Conservation (phyloP, 345 rosid genomes). For the Cardamine occulta region DNA sequence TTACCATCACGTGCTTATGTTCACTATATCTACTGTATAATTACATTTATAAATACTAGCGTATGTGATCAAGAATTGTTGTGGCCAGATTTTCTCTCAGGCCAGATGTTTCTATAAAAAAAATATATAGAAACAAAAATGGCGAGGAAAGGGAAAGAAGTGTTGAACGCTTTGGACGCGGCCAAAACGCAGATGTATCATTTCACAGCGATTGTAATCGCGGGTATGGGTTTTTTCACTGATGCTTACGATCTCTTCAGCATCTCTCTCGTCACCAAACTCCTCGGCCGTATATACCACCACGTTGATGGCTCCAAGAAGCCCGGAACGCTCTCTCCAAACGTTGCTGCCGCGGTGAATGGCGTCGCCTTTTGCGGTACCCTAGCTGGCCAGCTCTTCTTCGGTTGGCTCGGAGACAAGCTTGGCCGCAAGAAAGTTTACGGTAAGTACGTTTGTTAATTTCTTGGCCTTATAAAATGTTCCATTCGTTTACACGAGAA, state of each 20-base stretch:
- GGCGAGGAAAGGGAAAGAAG: conserved; percentile 39
- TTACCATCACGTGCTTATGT: conserved; percentile 13
- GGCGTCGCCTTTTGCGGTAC: conserved; percentile 48
- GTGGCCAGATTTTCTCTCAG: conserved; percentile 2
- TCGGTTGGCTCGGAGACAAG: conserved; percentile 43
- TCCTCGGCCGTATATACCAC: conserved; percentile 58
- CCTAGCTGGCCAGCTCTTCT: conserved; percentile 40
- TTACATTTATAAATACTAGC: conserved; percentile 9
- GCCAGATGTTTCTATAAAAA: too few relatives aligned
- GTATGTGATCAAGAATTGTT: conserved; percentile 3
- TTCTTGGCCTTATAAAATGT: background rate
- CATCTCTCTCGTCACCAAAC: conserved; percentile 45
- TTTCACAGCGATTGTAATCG: conserved; percentile 49
- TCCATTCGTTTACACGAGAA: background rate
- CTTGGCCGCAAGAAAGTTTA: conserved; percentile 52
- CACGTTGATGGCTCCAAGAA: conserved; percentile 37
- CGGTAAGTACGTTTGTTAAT: conserved; percentile 27
- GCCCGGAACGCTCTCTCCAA: conserved; percentile 49
- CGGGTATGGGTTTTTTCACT: conserved; percentile 55
- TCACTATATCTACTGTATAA: background rate
- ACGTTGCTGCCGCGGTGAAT: conserved; percentile 44
- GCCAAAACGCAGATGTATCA: conserved; percentile 56
- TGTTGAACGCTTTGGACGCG: conserved; percentile 50
- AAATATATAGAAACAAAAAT: background rate
- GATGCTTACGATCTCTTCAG: conserved; percentile 55